Percentiles rank a stretch among this genome's conserved stretches.
Conservation (phyloP, 176 grass and related monocot species). For the Zizania latifolia region DNA sequence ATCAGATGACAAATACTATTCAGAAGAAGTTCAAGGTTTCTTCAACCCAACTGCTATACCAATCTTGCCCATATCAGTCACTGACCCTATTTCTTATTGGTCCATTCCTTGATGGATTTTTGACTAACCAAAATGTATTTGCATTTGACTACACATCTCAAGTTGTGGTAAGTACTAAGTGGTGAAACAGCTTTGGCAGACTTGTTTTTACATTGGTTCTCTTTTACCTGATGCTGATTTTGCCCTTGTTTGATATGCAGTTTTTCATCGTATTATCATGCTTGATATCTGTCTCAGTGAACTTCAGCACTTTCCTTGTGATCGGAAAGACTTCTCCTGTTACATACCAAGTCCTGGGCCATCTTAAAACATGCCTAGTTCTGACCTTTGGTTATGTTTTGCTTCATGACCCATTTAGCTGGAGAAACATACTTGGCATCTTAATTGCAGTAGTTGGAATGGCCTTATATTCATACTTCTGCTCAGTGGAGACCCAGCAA, state of each 20-base stretch:
- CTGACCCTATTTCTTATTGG: too few species aligned
- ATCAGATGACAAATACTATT: too few species aligned
- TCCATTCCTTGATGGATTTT: conserved; percentile 95
- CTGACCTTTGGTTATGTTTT: conserved; percentile 79
- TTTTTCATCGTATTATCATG: conserved; percentile 81
- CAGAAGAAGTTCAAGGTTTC: too few species aligned
- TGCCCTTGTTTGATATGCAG: conserved; percentile 38
- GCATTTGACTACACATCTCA: conserved; percentile 85
- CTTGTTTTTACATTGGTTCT: background rate
- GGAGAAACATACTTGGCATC: conserved; percentile 93
- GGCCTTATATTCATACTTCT: conserved; percentile 83
- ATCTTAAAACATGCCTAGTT: conserved; percentile 93
- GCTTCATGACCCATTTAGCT: conserved; percentile 88
- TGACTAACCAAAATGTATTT: conserved; percentile 92
- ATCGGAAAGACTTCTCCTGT: conserved; percentile 91
- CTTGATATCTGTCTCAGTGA: conserved; percentile 82
- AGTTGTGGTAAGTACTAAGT: conserved; percentile 94
- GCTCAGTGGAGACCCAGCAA: conserved; percentile 48
- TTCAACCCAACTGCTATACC: too few species aligned
- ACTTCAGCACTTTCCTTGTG: conserved; percentile 91
- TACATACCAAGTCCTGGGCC: conserved; percentile 86
- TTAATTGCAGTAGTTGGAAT: conserved; percentile 74
- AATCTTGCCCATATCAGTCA: too few species aligned
- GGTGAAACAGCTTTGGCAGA: background rate
- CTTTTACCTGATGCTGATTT: conserved; percentile 28